These are phyloP conservation scores for Ogataea hybrid DNA, from an alignment of 1,139 yeast species.

Conservation along the genomic window DNA sequence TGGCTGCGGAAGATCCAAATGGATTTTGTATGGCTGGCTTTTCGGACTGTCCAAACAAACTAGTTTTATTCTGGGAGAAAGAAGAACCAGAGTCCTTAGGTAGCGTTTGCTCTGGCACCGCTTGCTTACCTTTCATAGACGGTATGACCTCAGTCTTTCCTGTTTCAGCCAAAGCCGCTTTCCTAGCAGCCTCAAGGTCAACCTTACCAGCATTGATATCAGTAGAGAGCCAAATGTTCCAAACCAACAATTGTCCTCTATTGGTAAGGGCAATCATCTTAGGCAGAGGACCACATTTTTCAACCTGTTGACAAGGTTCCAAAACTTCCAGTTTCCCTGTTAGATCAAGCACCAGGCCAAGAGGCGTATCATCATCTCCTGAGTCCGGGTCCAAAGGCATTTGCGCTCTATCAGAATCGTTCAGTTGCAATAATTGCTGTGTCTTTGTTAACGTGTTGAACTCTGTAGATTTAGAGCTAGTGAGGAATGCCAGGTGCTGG, in stretches of 20 bases:
- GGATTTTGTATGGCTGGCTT: slow-evolving; percentile 3
- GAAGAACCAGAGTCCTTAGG: no score
- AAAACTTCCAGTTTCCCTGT: slow-evolving; percentile 41
- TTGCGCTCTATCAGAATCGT: slow-evolving; percentile 69
- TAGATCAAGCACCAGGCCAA: slow-evolving; percentile 66
- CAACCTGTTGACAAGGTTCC: slow-evolving; percentile 60
- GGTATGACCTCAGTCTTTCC: no score
- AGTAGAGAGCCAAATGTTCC: slow-evolving; percentile 60
- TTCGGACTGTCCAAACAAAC: background rate
- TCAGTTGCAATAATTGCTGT: slow-evolving; percentile 43
- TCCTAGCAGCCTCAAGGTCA: slow-evolving; percentile 12
- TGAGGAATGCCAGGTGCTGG: slow-evolving; percentile 41
- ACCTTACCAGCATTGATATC: slow-evolving; percentile 39
- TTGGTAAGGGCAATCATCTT: slow-evolving; percentile 60
- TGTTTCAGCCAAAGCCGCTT: background rate
- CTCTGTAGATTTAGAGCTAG: slow-evolving; percentile 66
- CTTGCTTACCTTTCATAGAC: no score
- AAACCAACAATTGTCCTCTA: slow-evolving; percentile 57
- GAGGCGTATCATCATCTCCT: slow-evolving; percentile 65
- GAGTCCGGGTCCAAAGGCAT: slow-evolving; percentile 66
- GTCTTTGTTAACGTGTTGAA: slow-evolving; percentile 42
- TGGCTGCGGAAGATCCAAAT: slow-evolving; percentile 4
- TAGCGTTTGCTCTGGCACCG: no score
- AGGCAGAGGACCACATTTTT: slow-evolving; percentile 58
- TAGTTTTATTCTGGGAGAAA: no score